Evolutionary conservation across 2,329 filamentous ascomycete species (phyloP).

Genomic region (Pseudogymnoascus sp.): DNA sequence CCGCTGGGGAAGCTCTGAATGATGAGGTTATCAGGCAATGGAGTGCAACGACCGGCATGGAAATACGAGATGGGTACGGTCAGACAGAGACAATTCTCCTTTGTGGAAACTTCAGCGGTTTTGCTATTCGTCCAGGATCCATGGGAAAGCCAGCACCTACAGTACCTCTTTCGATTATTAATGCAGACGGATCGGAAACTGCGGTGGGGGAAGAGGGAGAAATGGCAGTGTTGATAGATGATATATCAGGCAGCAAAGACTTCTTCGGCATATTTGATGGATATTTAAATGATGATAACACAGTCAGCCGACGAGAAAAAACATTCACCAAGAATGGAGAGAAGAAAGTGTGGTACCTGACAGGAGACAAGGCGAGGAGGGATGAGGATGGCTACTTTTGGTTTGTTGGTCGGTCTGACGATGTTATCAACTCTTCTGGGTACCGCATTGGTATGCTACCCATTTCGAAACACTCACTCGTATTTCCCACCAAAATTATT

Average conservation of each 20-base stretch:
- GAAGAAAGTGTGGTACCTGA: slow-evolving; percentile 25
- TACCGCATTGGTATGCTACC: slow-evolving; percentile 30
- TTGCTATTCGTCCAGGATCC: slow-evolving; percentile 30
- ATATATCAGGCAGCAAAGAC: not conserved
- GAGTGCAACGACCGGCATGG: slow-evolving; percentile 30
- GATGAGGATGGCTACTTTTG: slow-evolving; percentile 31
- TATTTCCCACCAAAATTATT: not conserved
- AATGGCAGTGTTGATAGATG: slow-evolving; percentile 28
- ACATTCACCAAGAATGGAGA: slow-evolving; percentile 6
- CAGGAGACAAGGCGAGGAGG: slow-evolving; percentile 30
- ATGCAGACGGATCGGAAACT: slow-evolving; percentile 26
- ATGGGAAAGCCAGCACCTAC: slow-evolving; percentile 35
- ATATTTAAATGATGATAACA: slow-evolving; percentile 12
- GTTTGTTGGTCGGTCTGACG: slow-evolving; percentile 31
- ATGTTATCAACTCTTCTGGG: slow-evolving; percentile 35
- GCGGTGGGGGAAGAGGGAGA: slow-evolving; percentile 30
- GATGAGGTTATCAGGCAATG: slow-evolving; percentile 33
- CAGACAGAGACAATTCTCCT: slow-evolving; percentile 35
- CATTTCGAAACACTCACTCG: not conserved
- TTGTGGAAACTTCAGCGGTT: slow-evolving; percentile 33
- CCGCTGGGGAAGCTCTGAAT: slow-evolving; percentile 35
- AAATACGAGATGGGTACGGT: slow-evolving; percentile 35
- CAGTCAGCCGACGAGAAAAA: not conserved
- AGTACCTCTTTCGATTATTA: slow-evolving; percentile 31
- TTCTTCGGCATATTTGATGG: slow-evolving; percentile 19